phyloP scores from a whole-genome alignment of 2,329 filamentous ascomycete species.

The Colletotrichum sp. region DNA sequence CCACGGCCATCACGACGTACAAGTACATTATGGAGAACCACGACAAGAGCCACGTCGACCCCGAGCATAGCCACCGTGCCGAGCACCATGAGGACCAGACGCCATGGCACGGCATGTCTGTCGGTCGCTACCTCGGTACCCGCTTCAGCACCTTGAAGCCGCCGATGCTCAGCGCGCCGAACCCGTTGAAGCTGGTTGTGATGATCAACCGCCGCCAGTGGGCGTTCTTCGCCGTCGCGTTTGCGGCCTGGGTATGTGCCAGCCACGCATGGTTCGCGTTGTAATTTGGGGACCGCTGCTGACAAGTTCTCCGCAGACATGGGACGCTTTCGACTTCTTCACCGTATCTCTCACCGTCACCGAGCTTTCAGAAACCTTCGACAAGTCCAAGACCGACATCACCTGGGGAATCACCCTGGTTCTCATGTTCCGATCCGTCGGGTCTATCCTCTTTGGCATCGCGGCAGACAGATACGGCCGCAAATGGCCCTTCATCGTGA shows the following conservation, averaged over 20 bases:
- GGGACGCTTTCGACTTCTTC: slow-evolving; percentile 72
- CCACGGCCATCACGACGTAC: neutral
- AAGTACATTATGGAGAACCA: neutral
- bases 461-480: slow-evolving; percentile 62
- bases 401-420: slow-evolving; percentile 70
- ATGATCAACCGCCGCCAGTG: slow-evolving; percentile 57
- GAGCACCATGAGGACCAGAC: slow-evolving; percentile 33
- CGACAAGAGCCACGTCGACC: slow-evolving; percentile 2
- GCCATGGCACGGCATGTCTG: slow-evolving; percentile 55
- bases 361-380: slow-evolving; percentile 58
- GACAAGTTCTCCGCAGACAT: slow-evolving; percentile 44
- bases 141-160: slow-evolving; percentile 63
- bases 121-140: slow-evolving; percentile 51
- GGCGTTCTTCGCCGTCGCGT: slow-evolving; percentile 61
- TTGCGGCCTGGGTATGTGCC: slow-evolving; percentile 58
- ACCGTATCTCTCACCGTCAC: slow-evolving; percentile 65
- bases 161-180: slow-evolving; percentile 58
- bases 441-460: slow-evolving; percentile 59
- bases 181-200: slow-evolving; percentile 53
- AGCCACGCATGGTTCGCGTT: neutral
- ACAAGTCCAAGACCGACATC: slow-evolving; percentile 60
- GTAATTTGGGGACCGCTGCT: neutral
- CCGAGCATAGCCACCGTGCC: neutral
- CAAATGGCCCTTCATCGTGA: slow-evolving; percentile 77
- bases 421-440: slow-evolving; percentile 64